phyloP scores from a whole-genome alignment of 176 grass and related monocot genomes.

The Triticum aestivum region IWGSC_CS_RefSeq_v2.1 NC_057798.1:400379695-400380194 shows the following conservation, averaged over 20 bases:
- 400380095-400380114: slow-evolving; percentile 92
- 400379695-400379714: background rate
- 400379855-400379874: slow-evolving; percentile 86
- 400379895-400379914: slow-evolving; percentile 64
- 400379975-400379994: slow-evolving; percentile 64
- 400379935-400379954: slow-evolving; percentile 85
- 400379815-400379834: slow-evolving; percentile 19
- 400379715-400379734: background rate
- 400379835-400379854: slow-evolving; percentile 46
- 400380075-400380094: slow-evolving; percentile 84
- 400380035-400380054: slow-evolving; percentile 66
- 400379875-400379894: slow-evolving; percentile 78
- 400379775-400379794: background rate
- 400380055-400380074: slow-evolving; percentile 90
- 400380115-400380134: slow-evolving; percentile 97
- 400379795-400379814: background rate
- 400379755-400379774: background rate
- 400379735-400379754: background rate
- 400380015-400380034: slow-evolving; percentile 86
- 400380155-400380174: slow-evolving; percentile 30
- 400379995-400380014: slow-evolving; percentile 80
- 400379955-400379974: slow-evolving; percentile 83
- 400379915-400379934: slow-evolving; percentile 70
- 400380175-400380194: background rate
- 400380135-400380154: slow-evolving; percentile 94